Base-by-base conservation (phyloP, 176 grass and related monocot species). In the Oryza officinalis region DNA sequence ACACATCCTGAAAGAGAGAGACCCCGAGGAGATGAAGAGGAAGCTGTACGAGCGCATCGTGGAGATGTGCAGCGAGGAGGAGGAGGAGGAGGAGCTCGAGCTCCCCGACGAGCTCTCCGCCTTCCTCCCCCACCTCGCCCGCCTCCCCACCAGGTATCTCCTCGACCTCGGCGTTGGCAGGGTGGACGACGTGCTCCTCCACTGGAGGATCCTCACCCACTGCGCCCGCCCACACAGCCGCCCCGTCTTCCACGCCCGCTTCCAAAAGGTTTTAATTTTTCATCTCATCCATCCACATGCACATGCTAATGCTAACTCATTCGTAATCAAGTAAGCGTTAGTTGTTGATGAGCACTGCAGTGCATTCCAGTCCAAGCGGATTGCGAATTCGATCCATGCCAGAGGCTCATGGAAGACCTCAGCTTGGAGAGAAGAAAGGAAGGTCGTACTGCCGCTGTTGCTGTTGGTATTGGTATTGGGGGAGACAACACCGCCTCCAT, bases 111-210 rank as follows among this genome's bases (percentile, higher is more conserved):
- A 81, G 63, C 13, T 20, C 67, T 92, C 67, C 49, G 46, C 41
- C 27, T 79, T 97, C 63, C 44, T 67, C 8, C 79, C 27, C 4
- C 92, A 98, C 86, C 86, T 98, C 13, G 32, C 49, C 71, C 77
- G 85, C 35, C 67, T 98, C 65, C 92, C 95, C 25, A 6, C 0
- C 18, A 88, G 92, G 33, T 98, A 98, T 73, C 52, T 87, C 25
- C 46, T 74, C 54, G 92, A 95, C 84, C 66, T 93, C 14, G 82
- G 91, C 41, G 73, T 84, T 1, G 65, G 74, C 18, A 88, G 75
- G 69, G 87, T 77, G 8, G 95, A 91, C 37, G 95, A 97, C 76
- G 72, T 94, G 14, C 82, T 94, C 23, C 86, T 97, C 17, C 95
- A 97, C 86, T 80, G 79, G 68, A 59, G 45, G 52, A 92, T 97